phyloP scores from a whole-genome alignment of 345 rosid genomes.

The Luvunga scandens region DNA sequence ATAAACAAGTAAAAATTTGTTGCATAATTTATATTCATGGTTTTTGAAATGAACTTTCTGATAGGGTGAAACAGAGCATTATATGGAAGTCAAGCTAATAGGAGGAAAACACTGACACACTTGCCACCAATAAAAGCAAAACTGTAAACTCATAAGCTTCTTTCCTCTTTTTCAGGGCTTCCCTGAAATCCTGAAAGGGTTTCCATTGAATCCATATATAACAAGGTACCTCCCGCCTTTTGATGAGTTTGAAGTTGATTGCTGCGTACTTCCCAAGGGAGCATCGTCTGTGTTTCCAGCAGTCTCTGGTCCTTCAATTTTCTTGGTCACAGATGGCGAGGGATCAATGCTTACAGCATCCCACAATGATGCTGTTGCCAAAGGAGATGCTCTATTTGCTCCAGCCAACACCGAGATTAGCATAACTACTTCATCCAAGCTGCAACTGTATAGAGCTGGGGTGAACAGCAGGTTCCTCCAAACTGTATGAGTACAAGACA shows the following conservation, averaged over 20 bases:
- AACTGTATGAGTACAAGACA: slow-evolving; percentile 4
- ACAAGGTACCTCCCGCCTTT: slow-evolving; percentile 91
- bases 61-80: neutral
- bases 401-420: slow-evolving; percentile 62
- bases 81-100: neutral
- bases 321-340: slow-evolving; percentile 55
- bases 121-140: neutral
- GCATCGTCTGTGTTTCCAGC: slow-evolving; percentile 66
- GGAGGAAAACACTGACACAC: neutral
- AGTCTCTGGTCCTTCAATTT: slow-evolving; percentile 78
- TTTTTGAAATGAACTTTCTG: neutral
- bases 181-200: slow-evolving; percentile 83
- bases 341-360: slow-evolving; percentile 52
- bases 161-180: slow-evolving; percentile 54
- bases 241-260: slow-evolving; percentile 87
- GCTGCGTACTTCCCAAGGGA: slow-evolving; percentile 64
- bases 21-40: neutral
- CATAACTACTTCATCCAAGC: slow-evolving; percentile 45
- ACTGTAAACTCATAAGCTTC: neutral
- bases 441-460: slow-evolving; percentile 86
- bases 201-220: slow-evolving; percentile 54
- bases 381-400: slow-evolving; percentile 82
- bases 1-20: slow-evolving; percentile 62
- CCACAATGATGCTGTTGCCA: slow-evolving; percentile 32
- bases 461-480: slow-evolving; percentile 66